These are phyloP conservation scores for Beta macrorhiza DNA, from an alignment of 179 eudicot species.

Conservation along the genomic window DNA sequence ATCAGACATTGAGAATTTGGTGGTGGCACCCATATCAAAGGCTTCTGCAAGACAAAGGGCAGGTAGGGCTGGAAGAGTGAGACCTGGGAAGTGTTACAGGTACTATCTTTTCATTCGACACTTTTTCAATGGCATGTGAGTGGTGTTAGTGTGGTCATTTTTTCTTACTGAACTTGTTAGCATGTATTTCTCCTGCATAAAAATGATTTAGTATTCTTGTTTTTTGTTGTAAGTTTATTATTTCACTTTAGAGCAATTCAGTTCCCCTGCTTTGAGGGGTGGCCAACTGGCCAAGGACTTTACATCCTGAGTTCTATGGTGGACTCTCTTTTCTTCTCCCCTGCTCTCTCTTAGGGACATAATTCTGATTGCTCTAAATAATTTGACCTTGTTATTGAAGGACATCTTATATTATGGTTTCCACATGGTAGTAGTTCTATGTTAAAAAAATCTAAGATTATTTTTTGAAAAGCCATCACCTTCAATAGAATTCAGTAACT, in stretches of 20 bases:
- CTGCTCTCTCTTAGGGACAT: not conserved
- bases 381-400: not conserved
- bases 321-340: not conserved
- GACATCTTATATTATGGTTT: not conserved
- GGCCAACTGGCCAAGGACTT: not conserved
- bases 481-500: not conserved
- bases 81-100: slow-evolving; percentile 99
- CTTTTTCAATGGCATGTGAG: not conserved
- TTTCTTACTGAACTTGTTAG: slow-evolving; percentile 5
- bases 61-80: slow-evolving; percentile 96
- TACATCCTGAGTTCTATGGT: not conserved
- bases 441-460: not conserved
- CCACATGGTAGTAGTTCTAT: not conserved
- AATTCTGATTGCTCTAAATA: not conserved
- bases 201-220: not conserved
- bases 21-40: slow-evolving; percentile 93
- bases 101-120: slow-evolving; percentile 17
- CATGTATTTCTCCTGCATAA: slow-evolving; percentile 5
- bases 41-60: slow-evolving; percentile 99
- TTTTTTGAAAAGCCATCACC: not conserved
- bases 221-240: not conserved
- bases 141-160: not conserved
- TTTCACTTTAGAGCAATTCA: not conserved
- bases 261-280: not conserved
- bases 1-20: slow-evolving; percentile 85